Base-by-base conservation (phyloP, 345 rosid species). In the Combretum micranthum region DNA sequence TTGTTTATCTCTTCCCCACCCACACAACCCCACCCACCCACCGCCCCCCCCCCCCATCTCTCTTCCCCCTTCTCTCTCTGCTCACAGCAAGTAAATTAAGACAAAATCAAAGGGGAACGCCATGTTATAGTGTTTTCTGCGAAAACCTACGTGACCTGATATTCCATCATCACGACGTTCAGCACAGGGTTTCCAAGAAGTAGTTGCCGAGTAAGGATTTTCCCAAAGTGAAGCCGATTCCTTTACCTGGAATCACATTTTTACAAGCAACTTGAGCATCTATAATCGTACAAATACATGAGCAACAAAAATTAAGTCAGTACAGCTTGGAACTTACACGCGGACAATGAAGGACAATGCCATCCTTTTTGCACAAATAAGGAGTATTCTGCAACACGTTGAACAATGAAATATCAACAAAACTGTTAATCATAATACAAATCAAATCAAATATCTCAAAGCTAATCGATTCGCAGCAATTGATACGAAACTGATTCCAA, bases 171-270 rank as follows among this genome's bases (percentile, higher is more conserved):
- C 61, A 17, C 67, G 90, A n/a, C 90, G 93, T 75, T 90, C 99
- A 21, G 97, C 97, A 61, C 99, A 94, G 66, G 99, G 96, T 76
- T 87, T 94, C 99, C 99, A 94, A 48, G 97, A 94, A 53, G 95
- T 90, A 53, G 99, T 94, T 21, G 99, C 84, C 49, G 99, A 87
- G 63, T 64, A 64, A 44, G 99, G 99, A 78, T 94, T 94, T 69
- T 84, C 85, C 99, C 99, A 94, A 0, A 92, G 96, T 16, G 99
- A 94, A 69, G 99, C 71, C 47, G 88, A 56, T 71, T 94, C 99
- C 67, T 90, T 90, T 20, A 90, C 97, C 99, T 94, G 54, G 12
- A 72, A 45, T 60, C 46, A 53, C 49, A 32, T 7, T 4, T 32
- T 32, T 32, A 32, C 7, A 5, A 7, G 39, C 39, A 32, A 32